Evolutionary conservation across 306 rosid genomes (phyloP), one percentile per base, ranked within the genome.

Genomic region (Vigna hirtella): DNA sequence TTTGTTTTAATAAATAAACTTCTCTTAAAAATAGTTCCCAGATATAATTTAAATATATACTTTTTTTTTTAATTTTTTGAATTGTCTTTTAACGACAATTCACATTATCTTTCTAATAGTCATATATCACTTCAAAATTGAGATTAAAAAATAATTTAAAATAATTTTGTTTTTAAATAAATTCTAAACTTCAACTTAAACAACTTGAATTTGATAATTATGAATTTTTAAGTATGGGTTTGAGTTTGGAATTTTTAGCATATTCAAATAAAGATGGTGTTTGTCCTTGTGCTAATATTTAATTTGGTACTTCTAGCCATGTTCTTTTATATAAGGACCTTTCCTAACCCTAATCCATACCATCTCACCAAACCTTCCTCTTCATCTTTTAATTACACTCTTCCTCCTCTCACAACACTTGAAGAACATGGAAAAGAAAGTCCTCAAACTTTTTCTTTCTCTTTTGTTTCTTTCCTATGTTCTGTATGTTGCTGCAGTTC

Each of bases 381-480:
- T 52, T 70, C 72, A 45, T 34, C 49, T 45, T 43, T 7, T 7
- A 51, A 18, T 5, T 38, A 36, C 43, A 52, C n/a, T 74, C 56
- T 70, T 70, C 9, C 50, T 4, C 51, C 17, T 49, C 71, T 72
- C 15, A 59, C 16, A 24, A 8, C 32, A n/a, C 40, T 83, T 24
- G 42, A 1, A 73, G 12, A 74, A 49, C 67, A 84, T 84, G 84
- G 87, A 79, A 71, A 75, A 70, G 79, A 84, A 79, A 63, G 12
- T 47, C 84, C 50, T 79, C 38, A 40, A 30, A 47, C 3, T 74
- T 83, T 13, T 75, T 45, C 11, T 79, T 70, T 11, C 79, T 47
- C 28, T 84, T 63, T 40, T 84, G n/a, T 36, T 34, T 38, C 76
- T 84, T 56, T 84, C 76, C 67, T 71, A 61, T 61, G 50, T 49